A percentile compares a stretch with the other conserved stretches of the same genome.
Conservation (phyloP, 148 eudicot species). For the Beta vulgaris region DNA sequence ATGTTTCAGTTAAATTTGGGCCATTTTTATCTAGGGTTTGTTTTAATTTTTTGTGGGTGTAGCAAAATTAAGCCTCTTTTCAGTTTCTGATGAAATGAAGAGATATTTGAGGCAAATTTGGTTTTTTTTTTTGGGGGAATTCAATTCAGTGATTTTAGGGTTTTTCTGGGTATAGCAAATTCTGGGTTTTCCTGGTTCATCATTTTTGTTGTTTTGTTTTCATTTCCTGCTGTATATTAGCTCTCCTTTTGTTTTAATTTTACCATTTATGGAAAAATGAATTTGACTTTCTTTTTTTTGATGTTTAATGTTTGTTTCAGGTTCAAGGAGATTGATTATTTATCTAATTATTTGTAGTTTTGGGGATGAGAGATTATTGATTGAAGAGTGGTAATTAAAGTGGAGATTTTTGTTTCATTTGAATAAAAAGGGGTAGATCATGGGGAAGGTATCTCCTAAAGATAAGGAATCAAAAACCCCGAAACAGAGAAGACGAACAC, state of each 20-base stretch:
- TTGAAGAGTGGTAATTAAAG: conserved; percentile 4
- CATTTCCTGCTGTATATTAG: neutral
- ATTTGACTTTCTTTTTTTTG: neutral
- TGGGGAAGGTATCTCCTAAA: conserved; percentile 73
- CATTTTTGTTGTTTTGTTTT: neutral
- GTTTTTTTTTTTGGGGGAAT: neutral
- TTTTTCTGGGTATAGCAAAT: neutral
- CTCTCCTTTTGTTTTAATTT: too few relatives aligned
- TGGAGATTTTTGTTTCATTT: conserved; percentile 2
- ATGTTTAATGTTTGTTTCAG: conserved; percentile 16
- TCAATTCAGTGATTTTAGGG: neutral
- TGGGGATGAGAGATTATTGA: conserved; percentile 7
- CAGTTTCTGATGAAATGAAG: neutral
- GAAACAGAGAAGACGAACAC: conserved; percentile 50
- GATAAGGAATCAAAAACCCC: conserved; percentile 53
- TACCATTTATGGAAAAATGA: neutral
- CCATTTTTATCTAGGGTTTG: neutral
- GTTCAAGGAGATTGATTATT: neutral
- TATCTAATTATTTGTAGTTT: neutral
- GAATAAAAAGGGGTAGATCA: conserved; percentile 25
- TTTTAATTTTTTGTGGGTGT: neutral
- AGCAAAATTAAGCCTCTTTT: neutral
- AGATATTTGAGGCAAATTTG: neutral
- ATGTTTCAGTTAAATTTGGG: neutral
- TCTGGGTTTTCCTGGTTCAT: neutral